Base-by-base conservation (phyloP, 1,284 basidiomycete genomes). In the Ustilago trichophora region DNA sequence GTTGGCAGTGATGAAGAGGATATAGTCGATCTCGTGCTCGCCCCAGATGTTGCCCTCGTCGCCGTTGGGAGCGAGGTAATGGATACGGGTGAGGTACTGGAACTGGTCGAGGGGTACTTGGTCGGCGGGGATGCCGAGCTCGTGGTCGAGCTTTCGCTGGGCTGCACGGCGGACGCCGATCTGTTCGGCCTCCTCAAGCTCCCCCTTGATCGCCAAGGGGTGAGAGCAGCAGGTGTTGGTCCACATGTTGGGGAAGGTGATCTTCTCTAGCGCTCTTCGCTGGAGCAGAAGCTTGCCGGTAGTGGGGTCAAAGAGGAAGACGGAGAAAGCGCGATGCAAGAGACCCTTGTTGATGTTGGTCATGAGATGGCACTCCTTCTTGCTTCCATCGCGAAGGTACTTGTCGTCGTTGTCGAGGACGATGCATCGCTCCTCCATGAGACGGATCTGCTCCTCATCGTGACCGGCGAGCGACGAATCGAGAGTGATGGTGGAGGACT, bases 311-410 rank as follows among this genome's bases (percentile, higher is more conserved):
- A 98, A 99, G 65, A 98, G 87, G 83, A 99, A 98, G 37, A 90
- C 93, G 69, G 93, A 97, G 85, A 99, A 99, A 11, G 96, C 96
- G 54, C 96, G 91, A 83, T 99, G 96, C 29, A 99, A 87, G 25
- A 98, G 87, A 24, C 94, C 94, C 77, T 91, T 89, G 82, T 90
- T 88, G 82, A 98, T 98, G 83, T 96, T 96, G 82, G 90, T 89
- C 95, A 98, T 98, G 47, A 99, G 85, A 84, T 98, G 96, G 92
- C 95, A 98, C 41, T 91, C 93, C 85, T 98, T 98, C 86, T 99
- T 99, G 83, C 93, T 76, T 9, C 78, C 80, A 36, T 80, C 80
- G 29, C 80, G 73, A 32, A 80, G 26, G 35, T 69, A 91, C 62
- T 90, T 88, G 54, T 95, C 93, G 56, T 97, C 84, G 75, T 92